phyloP scores from a whole-genome alignment of 1,139 yeast species.

The Lodderomyces beijingensis region DNA sequence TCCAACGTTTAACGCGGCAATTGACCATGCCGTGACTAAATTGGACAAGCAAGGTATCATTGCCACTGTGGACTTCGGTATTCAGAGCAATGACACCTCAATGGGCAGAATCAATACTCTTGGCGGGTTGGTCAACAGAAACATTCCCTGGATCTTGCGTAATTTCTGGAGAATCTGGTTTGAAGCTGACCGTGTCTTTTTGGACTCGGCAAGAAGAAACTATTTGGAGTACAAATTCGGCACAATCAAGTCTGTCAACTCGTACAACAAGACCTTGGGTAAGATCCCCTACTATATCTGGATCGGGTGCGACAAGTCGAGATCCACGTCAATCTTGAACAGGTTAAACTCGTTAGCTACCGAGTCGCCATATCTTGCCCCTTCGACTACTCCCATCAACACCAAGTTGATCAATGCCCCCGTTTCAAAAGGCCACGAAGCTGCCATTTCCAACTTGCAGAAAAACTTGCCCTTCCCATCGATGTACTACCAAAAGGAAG shows the following conservation, averaged over 20 bases:
- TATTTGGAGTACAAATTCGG: slow-evolving; percentile 80
- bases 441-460: slow-evolving; percentile 58
- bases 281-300: slow-evolving; percentile 78
- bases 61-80: slow-evolving; percentile 77
- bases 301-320: slow-evolving; percentile 73
- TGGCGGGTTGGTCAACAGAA: slow-evolving; percentile 68
- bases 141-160: slow-evolving; percentile 71
- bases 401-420: slow-evolving; percentile 19
- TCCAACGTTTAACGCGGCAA: slow-evolving; percentile 76
- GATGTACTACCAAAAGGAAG: slow-evolving; percentile 67
- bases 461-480: slow-evolving; percentile 76
- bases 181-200: slow-evolving; percentile 75
- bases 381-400: slow-evolving; percentile 27
- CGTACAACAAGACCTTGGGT: slow-evolving; percentile 61
- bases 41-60: slow-evolving; percentile 56
- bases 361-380: slow-evolving; percentile 77
- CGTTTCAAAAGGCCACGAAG: slow-evolving; percentile 69
- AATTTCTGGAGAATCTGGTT: slow-evolving; percentile 88
- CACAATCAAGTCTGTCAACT: slow-evolving; percentile 68
- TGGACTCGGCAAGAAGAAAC: slow-evolving; percentile 78
- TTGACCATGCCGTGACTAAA: slow-evolving; percentile 59
- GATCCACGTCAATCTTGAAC: slow-evolving; percentile 55
- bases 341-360: slow-evolving; percentile 71
- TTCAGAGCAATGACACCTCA: slow-evolving; percentile 60
- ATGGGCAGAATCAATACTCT: slow-evolving; percentile 70